Evolutionary conservation across 495 filamentous ascomycete genomes (phyloP).

Genomic region (Trichoderma gamsii): DNA sequence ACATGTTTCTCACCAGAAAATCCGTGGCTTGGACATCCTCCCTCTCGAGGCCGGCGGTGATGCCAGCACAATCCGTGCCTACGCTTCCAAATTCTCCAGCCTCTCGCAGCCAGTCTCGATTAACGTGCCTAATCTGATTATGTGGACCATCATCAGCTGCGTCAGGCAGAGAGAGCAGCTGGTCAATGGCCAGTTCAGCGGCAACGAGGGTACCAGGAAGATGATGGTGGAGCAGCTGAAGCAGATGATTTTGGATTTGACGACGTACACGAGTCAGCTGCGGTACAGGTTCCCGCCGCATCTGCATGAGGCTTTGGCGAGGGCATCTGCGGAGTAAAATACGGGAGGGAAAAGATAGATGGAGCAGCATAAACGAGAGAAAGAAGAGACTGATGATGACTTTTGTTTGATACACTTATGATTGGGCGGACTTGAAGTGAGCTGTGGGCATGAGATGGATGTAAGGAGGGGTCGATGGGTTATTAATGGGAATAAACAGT

Average conservation of each 20-base stretch:
- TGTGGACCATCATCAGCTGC: constrained; percentile 88
- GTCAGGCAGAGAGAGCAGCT: constrained; percentile 65
- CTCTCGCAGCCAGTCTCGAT: constrained; percentile 71
- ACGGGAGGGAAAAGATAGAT: neutral
- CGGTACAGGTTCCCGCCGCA: constrained; percentile 70
- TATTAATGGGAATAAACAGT: too few species aligned
- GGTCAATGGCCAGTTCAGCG: constrained; percentile 59
- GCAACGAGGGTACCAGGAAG: constrained; percentile 60
- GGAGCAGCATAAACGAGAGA: neutral
- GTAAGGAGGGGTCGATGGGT: neutral
- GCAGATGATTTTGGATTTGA: constrained; percentile 75
- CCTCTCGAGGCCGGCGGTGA: constrained; percentile 66
- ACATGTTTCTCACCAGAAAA: constrained; percentile 48
- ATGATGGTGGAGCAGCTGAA: constrained; percentile 62
- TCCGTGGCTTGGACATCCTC: constrained; percentile 66
- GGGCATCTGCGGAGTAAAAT: constrained; percentile 61
- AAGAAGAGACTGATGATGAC: neutral
- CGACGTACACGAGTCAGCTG: constrained; percentile 90
- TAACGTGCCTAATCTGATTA: constrained; percentile 80
- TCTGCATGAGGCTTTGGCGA: constrained; percentile 75
- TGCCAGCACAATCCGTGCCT: constrained; percentile 63
- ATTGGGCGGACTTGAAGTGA: neutral
- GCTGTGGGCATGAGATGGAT: neutral
- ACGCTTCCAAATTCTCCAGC: constrained; percentile 67
- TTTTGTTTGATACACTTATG: neutral